phyloP scores from a whole-genome alignment of 2,329 filamentous ascomycete species.

The Scopulariopsis brevicaulis region DNA sequence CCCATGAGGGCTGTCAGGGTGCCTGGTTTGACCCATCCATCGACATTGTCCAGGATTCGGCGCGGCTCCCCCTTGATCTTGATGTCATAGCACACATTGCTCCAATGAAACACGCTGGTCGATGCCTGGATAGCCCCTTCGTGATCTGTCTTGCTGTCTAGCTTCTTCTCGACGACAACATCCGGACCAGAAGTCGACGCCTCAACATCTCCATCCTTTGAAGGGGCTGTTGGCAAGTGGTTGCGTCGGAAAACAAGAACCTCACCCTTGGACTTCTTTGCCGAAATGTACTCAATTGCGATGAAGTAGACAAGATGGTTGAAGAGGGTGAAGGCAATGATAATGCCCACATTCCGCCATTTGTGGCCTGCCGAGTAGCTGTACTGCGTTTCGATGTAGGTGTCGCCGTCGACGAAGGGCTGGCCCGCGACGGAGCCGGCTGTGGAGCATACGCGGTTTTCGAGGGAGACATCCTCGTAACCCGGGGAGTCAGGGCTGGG shows the following conservation, averaged over 20 bases:
- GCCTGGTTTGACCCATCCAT: constrained; percentile 90
- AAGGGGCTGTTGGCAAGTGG: constrained; percentile 46
- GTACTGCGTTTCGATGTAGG: constrained; percentile 42
- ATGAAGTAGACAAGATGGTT: constrained; percentile 51
- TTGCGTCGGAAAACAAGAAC: constrained; percentile 64
- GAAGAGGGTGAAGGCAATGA: constrained; percentile 52
- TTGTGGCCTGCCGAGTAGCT: constrained; percentile 45
- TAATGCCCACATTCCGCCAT: constrained; percentile 63
- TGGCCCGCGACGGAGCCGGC: constrained; percentile 46
- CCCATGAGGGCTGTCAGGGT: constrained; percentile 86
- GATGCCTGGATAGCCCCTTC: constrained; percentile 36
- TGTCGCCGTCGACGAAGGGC: constrained; percentile 41
- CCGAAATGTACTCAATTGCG: constrained; percentile 54
- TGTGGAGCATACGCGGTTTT: constrained; percentile 43
- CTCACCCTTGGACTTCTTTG: constrained; percentile 63
- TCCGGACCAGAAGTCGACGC: constrained; percentile 33
- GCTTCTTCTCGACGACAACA: constrained; percentile 27
- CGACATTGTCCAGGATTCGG: constrained; percentile 72
- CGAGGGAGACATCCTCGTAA: constrained; percentile 18
- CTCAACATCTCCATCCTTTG: constrained; percentile 46
- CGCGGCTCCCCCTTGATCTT: constrained; percentile 69
- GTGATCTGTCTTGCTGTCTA: constrained; percentile 17
- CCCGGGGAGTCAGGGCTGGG: constrained; percentile 25
- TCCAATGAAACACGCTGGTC: constrained; percentile 77
- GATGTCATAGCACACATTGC: constrained; percentile 64